Evolutionary conservation across 75 land plant species (phyloP).

Genomic region (Cupressus sempervirens): DNA sequence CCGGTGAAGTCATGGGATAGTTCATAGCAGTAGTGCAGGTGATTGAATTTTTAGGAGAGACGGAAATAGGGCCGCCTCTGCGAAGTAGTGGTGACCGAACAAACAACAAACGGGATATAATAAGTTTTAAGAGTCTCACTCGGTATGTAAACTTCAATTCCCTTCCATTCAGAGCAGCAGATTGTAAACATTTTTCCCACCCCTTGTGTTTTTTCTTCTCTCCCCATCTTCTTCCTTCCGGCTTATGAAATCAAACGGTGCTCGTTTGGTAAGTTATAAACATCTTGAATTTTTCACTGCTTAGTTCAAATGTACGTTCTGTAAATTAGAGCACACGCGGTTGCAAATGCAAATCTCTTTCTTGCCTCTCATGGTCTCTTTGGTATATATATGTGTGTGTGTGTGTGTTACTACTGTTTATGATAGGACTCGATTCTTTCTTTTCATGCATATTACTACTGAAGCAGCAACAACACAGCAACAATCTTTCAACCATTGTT

Average conservation of each 20-base stretch:
- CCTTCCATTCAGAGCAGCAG: neutral
- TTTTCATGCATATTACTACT: too few species aligned
- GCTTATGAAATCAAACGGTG: neutral
- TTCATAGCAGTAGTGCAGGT: slow-evolving; percentile 4
- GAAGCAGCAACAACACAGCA: neutral
- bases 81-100: slow-evolving; percentile 3
- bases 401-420: neutral
- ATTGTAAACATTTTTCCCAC: slow-evolving; percentile 5
- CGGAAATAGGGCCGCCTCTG: neutral
- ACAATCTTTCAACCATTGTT: neutral
- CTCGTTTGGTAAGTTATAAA: slow-evolving; percentile 3
- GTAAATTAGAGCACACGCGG: neutral
- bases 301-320: neutral
- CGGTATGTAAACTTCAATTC: neutral
- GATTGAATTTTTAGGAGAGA: neutral
- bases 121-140: neutral
- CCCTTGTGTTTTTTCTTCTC: neutral
- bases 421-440: neutral
- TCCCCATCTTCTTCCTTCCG: neutral
- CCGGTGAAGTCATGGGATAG: slow-evolving; percentile 36
- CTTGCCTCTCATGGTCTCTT: neutral
- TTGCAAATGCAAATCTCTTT: neutral
- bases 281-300: neutral
- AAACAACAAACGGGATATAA: neutral
- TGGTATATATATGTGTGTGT: neutral